Evolutionary conservation across 208 protist genomes (phyloP).

Genomic region (Leishmania turanica): DNA sequence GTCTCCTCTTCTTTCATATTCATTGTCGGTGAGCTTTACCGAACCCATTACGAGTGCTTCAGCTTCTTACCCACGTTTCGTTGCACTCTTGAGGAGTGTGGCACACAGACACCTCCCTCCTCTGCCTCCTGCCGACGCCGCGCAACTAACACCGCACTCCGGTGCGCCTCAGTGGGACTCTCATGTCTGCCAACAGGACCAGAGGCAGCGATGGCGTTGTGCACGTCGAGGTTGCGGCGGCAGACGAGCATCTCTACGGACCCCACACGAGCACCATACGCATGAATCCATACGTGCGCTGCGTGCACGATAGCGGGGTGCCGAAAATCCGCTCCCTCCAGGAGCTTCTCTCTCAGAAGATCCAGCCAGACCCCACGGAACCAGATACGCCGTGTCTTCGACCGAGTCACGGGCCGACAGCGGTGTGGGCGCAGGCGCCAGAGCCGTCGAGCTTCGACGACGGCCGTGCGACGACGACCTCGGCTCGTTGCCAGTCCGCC

Average conservation of each 20-base stretch:
- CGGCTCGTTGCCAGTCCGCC: background rate
- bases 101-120: background rate
- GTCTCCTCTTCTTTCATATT: too few species aligned
- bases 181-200: slow-evolving; percentile 8
- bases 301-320: slow-evolving; percentile 44
- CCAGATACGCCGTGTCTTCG: slow-evolving; percentile 57
- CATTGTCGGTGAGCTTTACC: too few species aligned
- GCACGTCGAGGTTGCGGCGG: background rate
- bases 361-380: slow-evolving; percentile 33
- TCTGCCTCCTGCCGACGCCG: background rate
- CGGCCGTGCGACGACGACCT: background rate
- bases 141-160: background rate
- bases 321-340: slow-evolving; percentile 49
- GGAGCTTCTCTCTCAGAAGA: slow-evolving; percentile 42
- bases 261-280: slow-evolving; percentile 39
- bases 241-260: slow-evolving; percentile 7
- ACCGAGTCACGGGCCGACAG: slow-evolving; percentile 17
- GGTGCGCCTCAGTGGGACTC: background rate
- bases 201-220: background rate
- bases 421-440: background rate
- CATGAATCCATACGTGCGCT: slow-evolving; percentile 65
- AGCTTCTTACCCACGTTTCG: background rate
- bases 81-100: background rate
- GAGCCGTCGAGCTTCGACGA: slow-evolving; percentile 18
- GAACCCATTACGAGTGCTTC: background rate